Evolutionary conservation across 2,329 filamentous ascomycete genomes (phyloP), one percentile per base, ranked within the genome.

Genomic region (Aspergillus novoparasiticus): DNA sequence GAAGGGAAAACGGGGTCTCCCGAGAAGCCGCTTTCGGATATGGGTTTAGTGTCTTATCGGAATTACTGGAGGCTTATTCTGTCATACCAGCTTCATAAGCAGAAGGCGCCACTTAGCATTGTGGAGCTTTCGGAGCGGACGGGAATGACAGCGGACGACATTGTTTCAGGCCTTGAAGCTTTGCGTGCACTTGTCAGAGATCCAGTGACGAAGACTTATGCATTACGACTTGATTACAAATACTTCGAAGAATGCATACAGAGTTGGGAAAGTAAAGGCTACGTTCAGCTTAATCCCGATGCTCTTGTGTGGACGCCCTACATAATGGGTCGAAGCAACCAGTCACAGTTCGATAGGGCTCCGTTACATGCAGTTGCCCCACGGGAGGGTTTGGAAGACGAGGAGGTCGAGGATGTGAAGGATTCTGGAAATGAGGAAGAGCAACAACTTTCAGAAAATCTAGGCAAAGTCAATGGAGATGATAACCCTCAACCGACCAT

Each of bases 21-120:
- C 0, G 95, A 99, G 77, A 99, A 99, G 78, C 95, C 95, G 0
- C 85, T 99, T 4, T 98, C 95, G 0, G 95, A 99, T 74, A 97
- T 99, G 93, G 95, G 95, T 3, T 80, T 99, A 45, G 94, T 98
- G 4, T 98, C 94, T 2, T 99, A 99, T 75, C 89, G 95, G 51
- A 97, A 96, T 72, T 99, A 99, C 77, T 99, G 95, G 95, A 90
- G 95, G 23, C 82, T 97, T 11, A 85, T 96, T 2, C 82, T 99
- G 59, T 97, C 94, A 74, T 90, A 91, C 66, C 92, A 97, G 69
- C 84, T 99, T 8, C 82, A 94, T 43, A 80, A 89, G 54, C 85
- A 87, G 66, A 87, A 85, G 64, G 78, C 79, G 1, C 83, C 86
- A 16, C 67, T 87, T 72, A 82, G 85, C 58, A 86, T 89, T 54